Conservation (phyloP, 2,329 filamentous ascomycete species). For the Sporothrix inflata region DNA sequence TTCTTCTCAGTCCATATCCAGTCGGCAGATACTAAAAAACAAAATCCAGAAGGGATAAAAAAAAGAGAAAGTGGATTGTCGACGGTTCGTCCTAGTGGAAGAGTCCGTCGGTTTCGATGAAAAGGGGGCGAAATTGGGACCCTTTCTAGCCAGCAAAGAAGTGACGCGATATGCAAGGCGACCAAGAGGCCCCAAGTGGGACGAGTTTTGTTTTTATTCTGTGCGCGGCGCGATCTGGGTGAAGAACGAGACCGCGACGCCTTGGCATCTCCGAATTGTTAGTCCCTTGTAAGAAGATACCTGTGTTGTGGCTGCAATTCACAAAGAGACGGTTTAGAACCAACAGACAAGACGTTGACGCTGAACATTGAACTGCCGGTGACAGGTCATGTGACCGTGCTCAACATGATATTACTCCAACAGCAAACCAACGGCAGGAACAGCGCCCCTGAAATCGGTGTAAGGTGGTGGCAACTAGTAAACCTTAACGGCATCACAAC, state of each 20-base stretch:
- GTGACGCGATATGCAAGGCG: not conserved
- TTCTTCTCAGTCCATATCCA: not conserved
- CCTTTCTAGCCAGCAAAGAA: not conserved
- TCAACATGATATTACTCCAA: not conserved
- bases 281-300: no score
- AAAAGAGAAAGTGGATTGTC: conserved; percentile 2
- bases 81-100: conserved; percentile 11
- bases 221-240: not conserved
- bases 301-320: no score
- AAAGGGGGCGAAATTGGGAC: conserved; percentile 1
- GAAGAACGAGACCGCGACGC: not conserved
- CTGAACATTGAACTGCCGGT: not conserved
- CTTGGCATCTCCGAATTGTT: conserved; percentile 5
- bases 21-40: not conserved
- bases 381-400: not conserved
- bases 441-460: not conserved
- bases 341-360: not conserved
- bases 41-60: not conserved
- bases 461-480: not conserved
- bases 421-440: not conserved
- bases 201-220: not conserved
- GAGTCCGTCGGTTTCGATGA: conserved; percentile 15
- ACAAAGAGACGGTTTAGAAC: no score
- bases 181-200: not conserved
- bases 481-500: no score